phyloP scores from a whole-genome alignment of 2,329 filamentous ascomycete genomes.

The Pleoardoris graminearum region DNA sequence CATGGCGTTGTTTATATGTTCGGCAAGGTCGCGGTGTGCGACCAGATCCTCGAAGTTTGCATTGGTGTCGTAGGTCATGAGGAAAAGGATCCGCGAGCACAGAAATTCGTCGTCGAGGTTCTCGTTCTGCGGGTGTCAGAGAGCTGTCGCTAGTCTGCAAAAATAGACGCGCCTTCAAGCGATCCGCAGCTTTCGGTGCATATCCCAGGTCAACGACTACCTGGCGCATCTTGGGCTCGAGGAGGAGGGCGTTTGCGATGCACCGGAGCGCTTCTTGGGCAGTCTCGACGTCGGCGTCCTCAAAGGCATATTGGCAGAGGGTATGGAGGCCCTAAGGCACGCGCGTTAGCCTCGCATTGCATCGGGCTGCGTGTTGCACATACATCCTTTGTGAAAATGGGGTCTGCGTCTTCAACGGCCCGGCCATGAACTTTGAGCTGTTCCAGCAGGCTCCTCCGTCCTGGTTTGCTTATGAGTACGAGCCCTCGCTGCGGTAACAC shows the following conservation, averaged over 20 bases:
- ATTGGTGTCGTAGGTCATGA: conserved; percentile 77
- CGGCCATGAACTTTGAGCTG: conserved; percentile 80
- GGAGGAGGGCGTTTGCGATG: conserved; percentile 80
- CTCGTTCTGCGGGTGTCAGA: conserved; percentile 56
- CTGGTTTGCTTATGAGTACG: conserved; percentile 48
- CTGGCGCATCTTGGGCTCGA: conserved; percentile 69
- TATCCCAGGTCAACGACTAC: conserved; percentile 72
- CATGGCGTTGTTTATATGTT: conserved; percentile 71
- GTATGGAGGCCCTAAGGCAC: conserved; percentile 69
- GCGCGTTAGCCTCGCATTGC: conserved; percentile 13
- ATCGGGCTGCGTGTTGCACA: conserved; percentile 19
- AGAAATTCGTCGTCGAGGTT: conserved; percentile 86
- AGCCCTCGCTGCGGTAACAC: neutral
- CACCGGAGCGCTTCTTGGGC: conserved; percentile 79
- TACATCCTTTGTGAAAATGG: conserved; percentile 82
- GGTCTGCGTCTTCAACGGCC: conserved; percentile 70
- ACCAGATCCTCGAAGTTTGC: conserved; percentile 68
- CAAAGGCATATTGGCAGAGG: conserved; percentile 73
- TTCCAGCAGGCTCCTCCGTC: conserved; percentile 61
- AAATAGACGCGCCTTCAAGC: conserved; percentile 59
- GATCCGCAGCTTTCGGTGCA: conserved; percentile 68
- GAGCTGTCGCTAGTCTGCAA: neutral
- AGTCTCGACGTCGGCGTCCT: conserved; percentile 59
- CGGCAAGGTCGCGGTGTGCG: conserved; percentile 66
- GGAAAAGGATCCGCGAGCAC: conserved; percentile 74